Evolutionary conservation across 306 rosid genomes (phyloP), one percentile per base, ranked within the genome.

Genomic region (Quercus alba): DNA sequence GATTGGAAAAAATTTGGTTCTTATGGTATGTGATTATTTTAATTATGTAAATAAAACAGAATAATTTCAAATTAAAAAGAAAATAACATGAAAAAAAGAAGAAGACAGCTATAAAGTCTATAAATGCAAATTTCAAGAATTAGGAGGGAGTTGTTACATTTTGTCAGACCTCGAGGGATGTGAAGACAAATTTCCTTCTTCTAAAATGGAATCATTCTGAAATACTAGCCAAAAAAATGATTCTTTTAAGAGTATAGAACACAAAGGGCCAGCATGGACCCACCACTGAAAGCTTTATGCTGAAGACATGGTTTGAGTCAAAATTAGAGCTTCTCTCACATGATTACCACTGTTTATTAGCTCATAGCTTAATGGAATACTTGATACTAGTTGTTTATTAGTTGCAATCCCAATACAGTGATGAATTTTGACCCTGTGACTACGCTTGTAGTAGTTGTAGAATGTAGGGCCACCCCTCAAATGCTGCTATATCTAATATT

Each of bases 361-460:
- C 35, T 46, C 30, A 30, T 62, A 30, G n/a, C 35, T 46, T 44
- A 30, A 19, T 51, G 28, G 25, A 30, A 64, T 82, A 71, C 70
- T 41, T 72, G 38, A 62, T 56, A 33, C 12, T 2, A 75, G 76
- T 62, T 62, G 70, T 76, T 62, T 77, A 82, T 58, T 49, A 77
- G 69, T n/a, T 44, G 64, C 56, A 88, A 56, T 80, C 87, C 81
- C 75, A 82, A 84, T 31, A 33, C 78, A 81, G 72, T 58, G 56
- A 79, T 77, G 82, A 75, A 68, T 84, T 77, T 86, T 86, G 78
- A 85, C 90, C 88, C 80, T 69, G 82, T 79, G 81, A 82, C 35
- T 79, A 66, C 30, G 33, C 18, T 68, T 62, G 77, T 56, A 85
- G 88, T 90, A 72, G 54, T 49, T 49, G 54, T 49, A 12, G 54